Evolutionary conservation across 805 yeast species (phyloP), one percentile per base, ranked within the genome.

Genomic region (Saccharomycopsis guyanensis): DNA sequence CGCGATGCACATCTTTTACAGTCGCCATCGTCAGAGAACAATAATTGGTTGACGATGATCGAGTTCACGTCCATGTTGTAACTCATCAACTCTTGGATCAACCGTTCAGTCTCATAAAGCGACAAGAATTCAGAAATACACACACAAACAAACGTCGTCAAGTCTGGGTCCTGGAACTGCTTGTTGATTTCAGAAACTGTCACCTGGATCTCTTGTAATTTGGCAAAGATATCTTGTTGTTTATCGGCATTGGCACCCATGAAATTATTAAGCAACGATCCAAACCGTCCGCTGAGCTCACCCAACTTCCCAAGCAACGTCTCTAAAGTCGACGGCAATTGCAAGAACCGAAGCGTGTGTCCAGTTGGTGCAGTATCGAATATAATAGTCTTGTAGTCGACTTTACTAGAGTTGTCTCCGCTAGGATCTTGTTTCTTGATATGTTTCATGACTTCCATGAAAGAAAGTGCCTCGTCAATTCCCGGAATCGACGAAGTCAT

Each of bases 281-380:
- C 99, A 57, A 93, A 75, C 59, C 77, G 78, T 12, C 89, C 83
- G 36, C 91, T 80, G 47, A 93, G 73, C 57, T 87, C 95, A 57
- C 88, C 81, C 63, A 93, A 81, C 61, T 91, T 93, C 42, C 83
- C 81, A 56, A 93, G 72, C 32, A 95, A 74, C 62, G 86, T 87
- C 57, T 88, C 94, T 52, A 93, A 70, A 3, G 96, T 89, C 24
- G 94, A 77, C 33, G 99, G 99, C 59, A 93, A 77, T 66, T 89
- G 96, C 63, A 93, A 72, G 65, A 93, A 93, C 59, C 99, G 78
- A 57, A 93, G 71, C 2, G 98, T 93, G 66, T 93, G 99, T 32
- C 99, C 99, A 0, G 99, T 93, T 57, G 99, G 99, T 0, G 99
- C 98, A n/a, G 99, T 93, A 65, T 93, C 99, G 59, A 93, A 93